These are phyloP conservation scores for Trichoderma virens DNA, from an alignment of 495 filamentous ascomycete genomes.

Conservation along the genomic window DNA sequence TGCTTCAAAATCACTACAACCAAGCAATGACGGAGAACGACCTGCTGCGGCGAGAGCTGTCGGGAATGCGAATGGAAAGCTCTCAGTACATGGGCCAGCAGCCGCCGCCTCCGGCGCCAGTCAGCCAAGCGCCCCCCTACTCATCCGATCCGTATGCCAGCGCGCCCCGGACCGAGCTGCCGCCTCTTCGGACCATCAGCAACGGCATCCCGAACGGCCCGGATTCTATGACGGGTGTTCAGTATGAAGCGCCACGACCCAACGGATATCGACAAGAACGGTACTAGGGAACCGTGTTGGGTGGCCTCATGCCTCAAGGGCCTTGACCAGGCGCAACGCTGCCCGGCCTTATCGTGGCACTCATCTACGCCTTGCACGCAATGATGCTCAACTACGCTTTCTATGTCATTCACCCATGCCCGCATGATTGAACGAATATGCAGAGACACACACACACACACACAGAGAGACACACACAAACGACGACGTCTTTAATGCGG, in stretches of 20 bases:
- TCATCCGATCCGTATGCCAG: slow-evolving; percentile 23
- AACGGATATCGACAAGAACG: slow-evolving; percentile 27
- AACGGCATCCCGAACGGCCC: slow-evolving; percentile 20
- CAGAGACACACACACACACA: background rate
- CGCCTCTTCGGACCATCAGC: slow-evolving; percentile 37
- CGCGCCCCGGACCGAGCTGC: slow-evolving; percentile 34
- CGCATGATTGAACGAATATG: background rate
- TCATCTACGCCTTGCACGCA: too few relatives aligned
- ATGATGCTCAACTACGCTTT: background rate
- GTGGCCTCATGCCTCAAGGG: background rate
- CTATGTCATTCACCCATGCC: background rate
- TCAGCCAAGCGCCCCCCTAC: slow-evolving; percentile 23
- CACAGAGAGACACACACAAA: background rate
- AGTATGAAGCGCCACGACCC: slow-evolving; percentile 38
- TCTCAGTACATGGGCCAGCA: slow-evolving; percentile 38
- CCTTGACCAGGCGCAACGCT: too few relatives aligned
- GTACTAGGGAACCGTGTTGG: background rate
- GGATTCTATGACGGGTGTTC: slow-evolving; percentile 48
- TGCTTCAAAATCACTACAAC: slow-evolving; percentile 26
- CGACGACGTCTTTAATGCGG: background rate
- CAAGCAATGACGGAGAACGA: slow-evolving; percentile 38
- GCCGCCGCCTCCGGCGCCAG: slow-evolving; percentile 22
- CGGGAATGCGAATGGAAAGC: slow-evolving; percentile 46
- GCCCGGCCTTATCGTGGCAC: too few relatives aligned
- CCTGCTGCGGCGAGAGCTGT: slow-evolving; percentile 37